Evolutionary conservation across 1,284 basidiomycete genomes (phyloP), one percentile per base, ranked within the genome.

Genomic region (Ceratobasidium sp.): DNA sequence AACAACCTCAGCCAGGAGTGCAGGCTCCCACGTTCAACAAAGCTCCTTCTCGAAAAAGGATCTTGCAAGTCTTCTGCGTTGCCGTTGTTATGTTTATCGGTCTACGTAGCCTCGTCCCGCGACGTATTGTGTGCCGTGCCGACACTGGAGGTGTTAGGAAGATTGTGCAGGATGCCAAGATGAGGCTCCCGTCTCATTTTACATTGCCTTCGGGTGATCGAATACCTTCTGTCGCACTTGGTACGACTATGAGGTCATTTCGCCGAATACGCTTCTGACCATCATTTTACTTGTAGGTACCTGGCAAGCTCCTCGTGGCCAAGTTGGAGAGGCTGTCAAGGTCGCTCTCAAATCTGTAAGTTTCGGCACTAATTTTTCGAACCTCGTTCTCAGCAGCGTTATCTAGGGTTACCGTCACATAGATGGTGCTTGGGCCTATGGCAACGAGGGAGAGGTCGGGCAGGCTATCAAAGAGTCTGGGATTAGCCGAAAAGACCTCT

Each of bases 401-500:
- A 52, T 33, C 62, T 23, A 73, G 54, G 84, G 84, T 20, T 84
- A 83, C 81, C 81, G 84, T 38, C 86, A 87, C 81, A 84, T 88
- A 59, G 86, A 88, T 82, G 82, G 81, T 48, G 85, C 84, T 41
- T 80, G 80, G 71, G 81, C 82, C 20, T 85, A 84, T 75, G 66
- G 78, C 33, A 80, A 80, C 66, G 85, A 86, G 67, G 82, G 83
- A 41, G 85, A 87, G 79, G 84, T 87, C n/a, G 88, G 87, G 0
- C 81, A 82, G 14, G 87, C 85, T 0, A 81, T 88, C 78, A 85
- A 85, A 79, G 84, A 86, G 57, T 82, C 82, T 46, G 85, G 85
- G 6, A 83, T 88, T 48, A 82, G 85, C 74, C 83, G 88, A 64
- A 84, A 86, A 77, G 85, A 88, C 33, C 80, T 88, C 46, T 88